A percentile compares a stretch with the other conserved stretches of the same genome.
phyloP scores from a whole-genome alignment of 2,329 filamentous ascomycete genomes.

The Epicoccum nigrum region DNA sequence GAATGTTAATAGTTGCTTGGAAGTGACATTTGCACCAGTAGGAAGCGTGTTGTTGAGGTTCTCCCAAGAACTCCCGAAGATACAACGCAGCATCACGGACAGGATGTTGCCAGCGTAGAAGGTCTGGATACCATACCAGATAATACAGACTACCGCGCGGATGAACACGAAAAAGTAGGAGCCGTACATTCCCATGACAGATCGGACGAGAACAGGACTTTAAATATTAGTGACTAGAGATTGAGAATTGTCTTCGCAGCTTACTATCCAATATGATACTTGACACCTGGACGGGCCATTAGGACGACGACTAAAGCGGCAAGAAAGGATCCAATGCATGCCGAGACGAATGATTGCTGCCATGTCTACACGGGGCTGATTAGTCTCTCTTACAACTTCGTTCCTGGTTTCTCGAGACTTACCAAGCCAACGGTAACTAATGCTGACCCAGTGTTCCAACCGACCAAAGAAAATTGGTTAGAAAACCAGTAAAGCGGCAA shows the following conservation, averaged over 20 bases:
- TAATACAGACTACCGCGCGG: constrained; percentile 44
- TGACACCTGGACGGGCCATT: constrained; percentile 33
- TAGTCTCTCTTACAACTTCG: not conserved
- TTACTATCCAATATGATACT: constrained; percentile 32
- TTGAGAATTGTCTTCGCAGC: not conserved
- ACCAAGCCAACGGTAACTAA: constrained; percentile 27
- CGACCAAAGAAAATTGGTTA: constrained; percentile 26
- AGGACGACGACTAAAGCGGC: constrained; percentile 29
- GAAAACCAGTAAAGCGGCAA: constrained; percentile 33
- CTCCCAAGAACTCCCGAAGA: constrained; percentile 49
- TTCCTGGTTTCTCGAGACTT: not conserved
- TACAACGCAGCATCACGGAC: constrained; percentile 46
- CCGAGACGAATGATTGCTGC: constrained; percentile 33
- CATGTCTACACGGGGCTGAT: constrained; percentile 22
- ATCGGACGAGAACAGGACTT: constrained; percentile 24
- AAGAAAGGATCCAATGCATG: constrained; percentile 30
- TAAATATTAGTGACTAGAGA: not conserved
- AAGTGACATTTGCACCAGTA: constrained; percentile 38
- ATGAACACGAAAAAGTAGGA: constrained; percentile 51
- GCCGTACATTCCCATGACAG: constrained; percentile 44
- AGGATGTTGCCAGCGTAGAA: constrained; percentile 40
- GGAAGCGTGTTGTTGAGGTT: constrained; percentile 39
- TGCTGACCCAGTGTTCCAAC: constrained; percentile 29
- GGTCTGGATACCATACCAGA: constrained; percentile 47
- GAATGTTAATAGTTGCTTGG: constrained; percentile 42